Evolutionary conservation across 371 early-diverging fungal genomes (phyloP).

Genomic region (Mortierella sp.): DNA sequence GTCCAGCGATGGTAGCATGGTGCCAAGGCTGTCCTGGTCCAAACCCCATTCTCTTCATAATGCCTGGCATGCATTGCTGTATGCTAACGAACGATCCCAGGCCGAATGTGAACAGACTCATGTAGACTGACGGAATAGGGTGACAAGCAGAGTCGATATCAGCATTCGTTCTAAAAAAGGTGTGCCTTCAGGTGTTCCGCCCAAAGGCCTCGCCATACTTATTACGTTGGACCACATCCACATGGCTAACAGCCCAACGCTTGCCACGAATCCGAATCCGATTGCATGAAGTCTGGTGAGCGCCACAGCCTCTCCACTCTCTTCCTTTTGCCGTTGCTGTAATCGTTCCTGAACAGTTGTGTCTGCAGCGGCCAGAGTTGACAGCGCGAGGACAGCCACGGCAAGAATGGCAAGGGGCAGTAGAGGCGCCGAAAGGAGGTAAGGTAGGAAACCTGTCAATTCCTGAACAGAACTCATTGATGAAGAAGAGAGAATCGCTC

Average conservation of each 20-base stretch:
- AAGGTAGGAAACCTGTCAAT: slow-evolving; percentile 23
- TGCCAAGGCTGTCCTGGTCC: slow-evolving; percentile 18
- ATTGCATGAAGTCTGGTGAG: slow-evolving; percentile 40
- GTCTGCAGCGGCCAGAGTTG: slow-evolving; percentile 46
- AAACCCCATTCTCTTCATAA: slow-evolving; percentile 22
- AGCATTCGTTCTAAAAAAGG: too few species aligned
- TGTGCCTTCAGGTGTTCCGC: too few species aligned
- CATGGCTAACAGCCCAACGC: slow-evolving; percentile 49
- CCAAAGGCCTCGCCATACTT: slow-evolving; percentile 11
- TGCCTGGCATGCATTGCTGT: slow-evolving; percentile 42
- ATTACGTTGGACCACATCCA: slow-evolving; percentile 54
- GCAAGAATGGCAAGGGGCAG: slow-evolving; percentile 43
- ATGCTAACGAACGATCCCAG: slow-evolving; percentile 50
- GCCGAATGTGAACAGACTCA: slow-evolving; percentile 41
- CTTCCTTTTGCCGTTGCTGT: slow-evolving; percentile 39
- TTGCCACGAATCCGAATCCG: slow-evolving; percentile 45
- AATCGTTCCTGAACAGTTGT: slow-evolving; percentile 47
- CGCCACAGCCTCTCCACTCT: slow-evolving; percentile 36
- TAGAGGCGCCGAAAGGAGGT: slow-evolving; percentile 42
- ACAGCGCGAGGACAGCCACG: slow-evolving; percentile 29
- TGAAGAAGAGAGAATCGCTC: not conserved
- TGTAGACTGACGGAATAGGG: slow-evolving; percentile 25
- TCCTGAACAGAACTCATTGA: slow-evolving; percentile 22
- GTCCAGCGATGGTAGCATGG: slow-evolving; percentile 17
- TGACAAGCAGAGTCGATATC: too few species aligned